Conservation (phyloP, 2,329 filamentous ascomycete species). For the Neofusicoccum cordaticola region DNA sequence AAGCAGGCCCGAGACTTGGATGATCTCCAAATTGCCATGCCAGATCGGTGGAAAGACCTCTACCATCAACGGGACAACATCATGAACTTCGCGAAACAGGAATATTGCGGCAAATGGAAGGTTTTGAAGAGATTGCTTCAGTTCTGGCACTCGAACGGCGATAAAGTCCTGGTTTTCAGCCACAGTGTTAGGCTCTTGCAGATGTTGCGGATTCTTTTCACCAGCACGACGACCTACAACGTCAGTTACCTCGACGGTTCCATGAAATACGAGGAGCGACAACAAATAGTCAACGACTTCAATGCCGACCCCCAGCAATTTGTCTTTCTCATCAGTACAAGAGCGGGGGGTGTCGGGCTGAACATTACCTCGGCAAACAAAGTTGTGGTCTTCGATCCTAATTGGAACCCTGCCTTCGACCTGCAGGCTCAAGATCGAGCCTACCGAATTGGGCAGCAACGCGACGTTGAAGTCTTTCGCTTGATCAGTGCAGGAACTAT, state of each 20-base stretch:
- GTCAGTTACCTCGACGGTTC: slow-evolving; percentile 87
- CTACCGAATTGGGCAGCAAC: slow-evolving; percentile 88
- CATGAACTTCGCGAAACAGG: slow-evolving; percentile 75
- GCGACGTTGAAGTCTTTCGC: slow-evolving; percentile 93
- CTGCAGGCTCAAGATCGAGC: slow-evolving; percentile 94
- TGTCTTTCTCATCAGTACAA: slow-evolving; percentile 92
- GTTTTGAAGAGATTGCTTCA: slow-evolving; percentile 80
- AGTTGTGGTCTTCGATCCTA: slow-evolving; percentile 93
- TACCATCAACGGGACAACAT: slow-evolving; percentile 76
- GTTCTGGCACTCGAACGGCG: slow-evolving; percentile 85
- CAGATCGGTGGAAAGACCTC: slow-evolving; percentile 69
- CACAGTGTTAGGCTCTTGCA: slow-evolving; percentile 83
- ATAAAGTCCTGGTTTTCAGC: slow-evolving; percentile 94
- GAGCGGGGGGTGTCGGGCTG: slow-evolving; percentile 86
- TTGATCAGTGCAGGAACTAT: slow-evolving; percentile 89
- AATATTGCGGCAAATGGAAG: slow-evolving; percentile 97
- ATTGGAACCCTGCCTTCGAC: slow-evolving; percentile 96
- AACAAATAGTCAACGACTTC: slow-evolving; percentile 81
- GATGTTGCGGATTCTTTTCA: slow-evolving; percentile 82
- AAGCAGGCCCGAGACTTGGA: slow-evolving; percentile 77
- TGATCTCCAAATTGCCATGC: slow-evolving; percentile 70
- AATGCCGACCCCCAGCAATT: slow-evolving; percentile 85
- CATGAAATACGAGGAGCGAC: slow-evolving; percentile 78
- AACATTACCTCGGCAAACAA: slow-evolving; percentile 99
- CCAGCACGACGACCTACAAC: slow-evolving; percentile 78